Evolutionary conservation across 257 asterid genomes (phyloP).

Genomic region (Solanum etuberosum): DNA sequence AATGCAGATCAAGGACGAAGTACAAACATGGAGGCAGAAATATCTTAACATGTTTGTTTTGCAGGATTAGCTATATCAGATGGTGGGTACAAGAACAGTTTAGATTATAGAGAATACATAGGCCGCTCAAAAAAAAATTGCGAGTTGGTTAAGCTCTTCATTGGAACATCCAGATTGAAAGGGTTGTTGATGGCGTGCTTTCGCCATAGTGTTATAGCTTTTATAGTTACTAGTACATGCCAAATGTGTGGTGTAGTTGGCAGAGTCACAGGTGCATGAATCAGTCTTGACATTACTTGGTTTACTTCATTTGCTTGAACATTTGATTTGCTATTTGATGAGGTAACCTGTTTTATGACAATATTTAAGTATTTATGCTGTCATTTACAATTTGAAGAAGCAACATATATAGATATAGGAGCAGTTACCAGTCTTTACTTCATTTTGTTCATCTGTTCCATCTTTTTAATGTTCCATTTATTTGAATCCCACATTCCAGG

Average conservation of each 20-base stretch:
- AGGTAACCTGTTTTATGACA: not conserved
- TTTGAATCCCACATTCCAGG: not conserved
- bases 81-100: not conserved
- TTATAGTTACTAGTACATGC: not conserved
- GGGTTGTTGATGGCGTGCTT: not conserved
- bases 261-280: not conserved
- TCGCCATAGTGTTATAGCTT: not conserved
- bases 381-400: not conserved
- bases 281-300: not conserved
- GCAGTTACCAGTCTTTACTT: not conserved
- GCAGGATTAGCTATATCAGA: not conserved
- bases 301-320: not conserved
- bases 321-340: not conserved
- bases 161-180: not conserved
- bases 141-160: not conserved
- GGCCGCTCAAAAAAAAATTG: not conserved
- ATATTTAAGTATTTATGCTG: not conserved
- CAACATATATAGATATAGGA: not conserved
- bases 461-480: not conserved
- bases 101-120: not conserved
- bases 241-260: not conserved
- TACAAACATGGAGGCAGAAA: not conserved
- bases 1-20: not conserved
- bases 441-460: not conserved
- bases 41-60: not conserved